A percentile compares a stretch with the other conserved stretches of the same genome.
phyloP scores from a whole-genome alignment of 257 asterid genomes.

The Cinchona pubescens region DNA sequence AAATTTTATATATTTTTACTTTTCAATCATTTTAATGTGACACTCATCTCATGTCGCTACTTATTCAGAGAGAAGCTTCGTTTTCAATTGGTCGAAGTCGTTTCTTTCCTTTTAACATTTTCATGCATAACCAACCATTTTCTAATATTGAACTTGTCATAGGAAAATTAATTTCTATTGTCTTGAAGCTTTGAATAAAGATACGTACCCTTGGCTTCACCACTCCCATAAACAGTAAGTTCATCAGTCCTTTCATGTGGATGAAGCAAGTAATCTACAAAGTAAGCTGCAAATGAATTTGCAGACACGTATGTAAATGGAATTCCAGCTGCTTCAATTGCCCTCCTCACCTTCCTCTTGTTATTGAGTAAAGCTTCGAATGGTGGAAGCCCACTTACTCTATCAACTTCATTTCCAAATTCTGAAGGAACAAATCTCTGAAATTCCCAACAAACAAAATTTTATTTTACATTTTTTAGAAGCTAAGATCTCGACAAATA shows the following conservation, averaged over 20 bases:
- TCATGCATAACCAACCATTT: not conserved
- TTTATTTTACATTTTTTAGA: too few relatives aligned
- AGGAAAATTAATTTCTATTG: too few relatives aligned
- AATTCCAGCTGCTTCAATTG: constrained; percentile 36
- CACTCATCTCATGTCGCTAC: too few relatives aligned
- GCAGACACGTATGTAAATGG: constrained; percentile 36
- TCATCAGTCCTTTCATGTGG: constrained; percentile 21
- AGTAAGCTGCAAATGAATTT: constrained; percentile 35
- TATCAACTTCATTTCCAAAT: constrained; percentile 39
- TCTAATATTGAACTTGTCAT: not conserved
- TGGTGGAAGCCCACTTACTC: constrained; percentile 30
- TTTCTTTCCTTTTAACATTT: too few relatives aligned
- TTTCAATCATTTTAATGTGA: too few relatives aligned
- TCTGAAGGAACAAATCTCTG: constrained; percentile 45
- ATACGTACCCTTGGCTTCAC: constrained; percentile 27
- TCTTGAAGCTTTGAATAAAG: too few relatives aligned
- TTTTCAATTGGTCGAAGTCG: not conserved
- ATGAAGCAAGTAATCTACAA: constrained; percentile 30
- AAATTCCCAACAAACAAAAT: too few relatives aligned
- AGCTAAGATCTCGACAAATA: too few relatives aligned
- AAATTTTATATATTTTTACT: too few relatives aligned
- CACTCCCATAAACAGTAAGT: constrained; percentile 26
- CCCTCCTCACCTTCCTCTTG: constrained; percentile 40
- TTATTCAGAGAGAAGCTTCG: not conserved
- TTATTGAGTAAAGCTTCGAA: constrained; percentile 26